Percentiles rank a stretch among this genome's conserved stretches.
phyloP scores from a whole-genome alignment of 169 alveolate genomes.

The Plasmodium coatneyi region DNA sequence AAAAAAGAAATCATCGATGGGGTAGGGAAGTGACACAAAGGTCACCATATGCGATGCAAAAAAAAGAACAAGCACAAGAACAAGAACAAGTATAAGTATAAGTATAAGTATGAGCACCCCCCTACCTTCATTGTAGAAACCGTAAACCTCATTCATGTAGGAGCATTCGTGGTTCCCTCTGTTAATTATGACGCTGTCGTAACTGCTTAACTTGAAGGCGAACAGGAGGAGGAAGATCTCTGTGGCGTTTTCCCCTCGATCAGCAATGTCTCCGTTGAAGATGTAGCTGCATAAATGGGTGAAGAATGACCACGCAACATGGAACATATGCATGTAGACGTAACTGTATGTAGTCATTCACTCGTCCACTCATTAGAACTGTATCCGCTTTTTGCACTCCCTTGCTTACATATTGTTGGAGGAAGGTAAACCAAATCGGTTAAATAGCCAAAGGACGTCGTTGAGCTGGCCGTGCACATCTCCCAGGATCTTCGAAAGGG shows the following conservation, averaged over 20 bases:
- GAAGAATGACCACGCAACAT: neutral
- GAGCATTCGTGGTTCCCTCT: conserved; percentile 94
- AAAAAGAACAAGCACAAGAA: neutral
- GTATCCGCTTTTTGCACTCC: neutral
- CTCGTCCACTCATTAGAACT: neutral
- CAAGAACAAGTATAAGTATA: neutral
- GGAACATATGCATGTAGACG: neutral
- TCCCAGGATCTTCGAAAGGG: conserved; percentile 84
- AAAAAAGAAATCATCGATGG: neutral
- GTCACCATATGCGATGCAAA: neutral
- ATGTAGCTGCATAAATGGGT: neutral
- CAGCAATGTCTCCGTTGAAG: conserved; percentile 95
- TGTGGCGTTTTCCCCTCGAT: conserved; percentile 91
- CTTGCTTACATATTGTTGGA: conserved; percentile 81
- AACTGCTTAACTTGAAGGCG: conserved; percentile 89
- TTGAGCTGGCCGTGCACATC: conserved; percentile 93
- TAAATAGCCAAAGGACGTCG: conserved; percentile 91
- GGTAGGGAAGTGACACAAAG: neutral
- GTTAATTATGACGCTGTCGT: conserved; percentile 88
- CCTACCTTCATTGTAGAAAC: conserved; percentile 89
- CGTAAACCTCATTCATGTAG: conserved; percentile 93
- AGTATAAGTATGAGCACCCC: neutral
- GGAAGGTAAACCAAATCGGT: conserved; percentile 91
- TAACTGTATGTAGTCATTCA: neutral
- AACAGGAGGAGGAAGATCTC: conserved; percentile 89